Conservation (phyloP, 139 green algal species). For the Chlamydomonas sp. region DNA sequence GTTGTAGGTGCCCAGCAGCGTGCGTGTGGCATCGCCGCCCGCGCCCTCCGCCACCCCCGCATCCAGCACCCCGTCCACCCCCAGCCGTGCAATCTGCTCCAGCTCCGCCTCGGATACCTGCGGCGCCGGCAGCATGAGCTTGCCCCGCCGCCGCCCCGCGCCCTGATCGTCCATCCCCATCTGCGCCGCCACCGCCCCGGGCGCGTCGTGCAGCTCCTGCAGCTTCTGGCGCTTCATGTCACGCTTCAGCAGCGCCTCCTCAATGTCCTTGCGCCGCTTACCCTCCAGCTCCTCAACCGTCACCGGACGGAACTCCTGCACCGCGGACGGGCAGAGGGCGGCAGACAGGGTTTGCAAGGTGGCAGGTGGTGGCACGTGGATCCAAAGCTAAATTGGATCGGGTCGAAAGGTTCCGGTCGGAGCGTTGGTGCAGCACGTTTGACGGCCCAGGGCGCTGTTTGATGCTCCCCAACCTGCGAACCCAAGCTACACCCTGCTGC, state of each 20-base stretch:
- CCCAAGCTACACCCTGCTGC: too few relatives aligned
- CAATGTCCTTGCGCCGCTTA: conserved; percentile 85
- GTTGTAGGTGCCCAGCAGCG: conserved; percentile 85
- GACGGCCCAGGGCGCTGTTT: too few relatives aligned
- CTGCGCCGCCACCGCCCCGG: conserved; percentile 64
- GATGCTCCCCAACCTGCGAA: too few relatives aligned
- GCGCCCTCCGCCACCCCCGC: conserved; percentile 54
- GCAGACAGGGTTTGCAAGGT: background rate
- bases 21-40: conserved; percentile 77
- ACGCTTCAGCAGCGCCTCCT: conserved; percentile 86
- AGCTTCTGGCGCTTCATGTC: conserved; percentile 86
- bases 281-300: conserved; percentile 95
- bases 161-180: conserved; percentile 79
- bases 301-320: conserved; percentile 87
- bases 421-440: too few relatives aligned
- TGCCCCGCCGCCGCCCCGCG: conserved; percentile 66
- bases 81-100: conserved; percentile 87
- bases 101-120: conserved; percentile 92
- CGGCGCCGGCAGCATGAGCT: conserved; percentile 93
- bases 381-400: too few relatives aligned
- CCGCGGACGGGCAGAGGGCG: background rate
- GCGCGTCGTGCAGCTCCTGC: conserved; percentile 40
- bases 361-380: too few relatives aligned
- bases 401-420: too few relatives aligned
- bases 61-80: conserved; percentile 55